Base-by-base conservation (phyloP, 768 basidiomycete species). In the Amanita rubescens region DNA sequence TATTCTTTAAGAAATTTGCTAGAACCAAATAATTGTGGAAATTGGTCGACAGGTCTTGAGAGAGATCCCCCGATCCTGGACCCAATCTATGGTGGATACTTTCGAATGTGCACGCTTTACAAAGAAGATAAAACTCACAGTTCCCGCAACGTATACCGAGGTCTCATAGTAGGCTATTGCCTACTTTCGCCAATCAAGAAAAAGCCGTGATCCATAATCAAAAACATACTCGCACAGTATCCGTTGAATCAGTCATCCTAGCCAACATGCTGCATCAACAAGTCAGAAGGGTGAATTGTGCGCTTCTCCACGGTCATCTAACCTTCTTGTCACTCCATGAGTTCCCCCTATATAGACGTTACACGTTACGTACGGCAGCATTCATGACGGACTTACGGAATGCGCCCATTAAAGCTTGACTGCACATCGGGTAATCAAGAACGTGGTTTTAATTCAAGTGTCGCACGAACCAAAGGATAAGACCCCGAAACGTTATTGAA, bases 321-420 rank as follows among this genome's bases (percentile, higher is more conserved):
- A 38, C 75, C 74, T 75, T 63, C 85, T 87, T 38, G 86, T 76
- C 3, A 88, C 79, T 1, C 86, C 84, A 45, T 82, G 77, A 55
- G 87, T 77, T 39, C 78, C 78, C 65, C 74, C 76, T 75, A 53
- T 24, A 62, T 22, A 8, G 30, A 12, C 34, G 43, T 44, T 35
- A 44, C n/a, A n/a, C n/a, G n/a, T n/a, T n/a, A n/a, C n/a, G 54
- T 48, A 14, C 37, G 19, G 9, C 42, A 30, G 37, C 45, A 42
- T 20, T 44, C 27, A 39, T 38, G 19, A 37, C 14, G 0, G 2
- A 37, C 74, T 42, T 77, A 70, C 87, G 86, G 43, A 88, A 64
- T 12, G 86, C 85, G 19, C 87, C 87, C 55, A 82, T 85, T 34
- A 88, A 65, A 57, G 75, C 72, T 55, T 86, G 85, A 60, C 84